A percentile compares a stretch with the other conserved stretches of the same genome.
Conservation (phyloP, 257 asterid species). For the Solanum appendiculatum region DNA sequence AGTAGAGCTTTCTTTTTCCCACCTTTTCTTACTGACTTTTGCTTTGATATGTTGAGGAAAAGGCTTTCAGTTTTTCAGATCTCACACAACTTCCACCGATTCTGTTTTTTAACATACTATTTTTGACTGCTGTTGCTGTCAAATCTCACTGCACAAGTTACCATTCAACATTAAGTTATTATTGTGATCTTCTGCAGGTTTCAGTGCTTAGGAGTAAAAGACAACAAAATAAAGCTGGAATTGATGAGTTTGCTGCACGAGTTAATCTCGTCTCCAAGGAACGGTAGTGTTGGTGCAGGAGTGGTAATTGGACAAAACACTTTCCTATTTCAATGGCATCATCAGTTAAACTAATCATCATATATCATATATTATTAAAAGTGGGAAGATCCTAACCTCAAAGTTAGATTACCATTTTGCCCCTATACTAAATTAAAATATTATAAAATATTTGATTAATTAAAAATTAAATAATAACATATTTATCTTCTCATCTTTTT, state of each 20-base stretch:
- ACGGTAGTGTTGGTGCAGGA: not conserved
- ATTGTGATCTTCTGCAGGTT: conserved; percentile 16
- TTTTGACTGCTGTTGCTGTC: not conserved
- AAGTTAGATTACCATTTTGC: too few species aligned
- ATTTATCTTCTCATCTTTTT: too few species aligned
- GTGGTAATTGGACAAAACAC: not conserved
- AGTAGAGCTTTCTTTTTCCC: too few species aligned
- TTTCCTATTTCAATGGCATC: not conserved
- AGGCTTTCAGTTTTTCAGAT: not conserved
- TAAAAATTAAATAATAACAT: too few species aligned
- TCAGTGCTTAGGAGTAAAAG: conserved; percentile 39
- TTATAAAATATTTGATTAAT: too few species aligned
- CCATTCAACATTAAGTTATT: not conserved
- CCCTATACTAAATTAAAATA: too few species aligned
- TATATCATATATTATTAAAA: too few species aligned
- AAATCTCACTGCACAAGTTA: not conserved
- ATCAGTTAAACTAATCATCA: not conserved
- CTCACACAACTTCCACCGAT: not conserved
- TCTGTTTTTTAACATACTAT: not conserved
- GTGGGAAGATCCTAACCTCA: too few species aligned
- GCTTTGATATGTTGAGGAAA: not conserved
- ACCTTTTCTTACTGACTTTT: too few species aligned
- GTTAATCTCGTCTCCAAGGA: conserved; percentile 17
- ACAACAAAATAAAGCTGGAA: conserved; percentile 26
- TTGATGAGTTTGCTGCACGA: conserved; percentile 38